Conservation (phyloP, 2,329 filamentous ascomycete genomes). For the Chaetomiaceae sp. region DNA sequence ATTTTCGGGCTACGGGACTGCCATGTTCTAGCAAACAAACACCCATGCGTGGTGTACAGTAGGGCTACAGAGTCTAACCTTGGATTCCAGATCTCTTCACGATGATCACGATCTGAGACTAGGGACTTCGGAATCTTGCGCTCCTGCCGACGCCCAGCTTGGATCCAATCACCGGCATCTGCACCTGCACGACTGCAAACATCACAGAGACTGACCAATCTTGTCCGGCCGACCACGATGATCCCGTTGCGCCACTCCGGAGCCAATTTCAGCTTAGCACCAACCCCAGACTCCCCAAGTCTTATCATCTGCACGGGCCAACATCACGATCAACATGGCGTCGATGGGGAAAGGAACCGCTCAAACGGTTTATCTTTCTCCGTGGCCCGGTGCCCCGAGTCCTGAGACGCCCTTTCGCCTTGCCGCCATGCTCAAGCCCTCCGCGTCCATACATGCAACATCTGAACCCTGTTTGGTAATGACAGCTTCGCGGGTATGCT, state of each 20-base stretch:
- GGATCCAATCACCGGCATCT: constrained; percentile 9
- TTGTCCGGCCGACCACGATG: constrained; percentile 1
- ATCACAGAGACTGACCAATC: constrained; percentile 3
- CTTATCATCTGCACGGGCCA: constrained; percentile 1
- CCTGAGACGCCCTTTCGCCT: neutral
- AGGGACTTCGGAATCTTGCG: neutral
- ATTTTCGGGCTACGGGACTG: no score
- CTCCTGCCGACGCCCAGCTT: neutral
- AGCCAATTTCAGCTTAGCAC: constrained; percentile 3
- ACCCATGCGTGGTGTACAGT: no score
- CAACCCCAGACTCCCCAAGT: neutral
- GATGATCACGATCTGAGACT: neutral
- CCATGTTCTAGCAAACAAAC: no score
- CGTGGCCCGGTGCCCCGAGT: neutral
- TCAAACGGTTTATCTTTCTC: neutral
- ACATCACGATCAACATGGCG: constrained; percentile 16
- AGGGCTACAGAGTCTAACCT: neutral
- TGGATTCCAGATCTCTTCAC: neutral
- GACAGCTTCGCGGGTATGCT: neutral
- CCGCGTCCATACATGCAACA: neutral
- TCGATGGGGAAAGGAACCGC: neutral
- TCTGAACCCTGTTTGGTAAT: neutral
- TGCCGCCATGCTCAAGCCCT: neutral
- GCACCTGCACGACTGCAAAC: constrained; percentile 10
- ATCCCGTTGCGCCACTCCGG: constrained; percentile 7